phyloP scores from a whole-genome alignment of 352 stramenopile genomes.

The Globisporangium okanoganense region DNA sequence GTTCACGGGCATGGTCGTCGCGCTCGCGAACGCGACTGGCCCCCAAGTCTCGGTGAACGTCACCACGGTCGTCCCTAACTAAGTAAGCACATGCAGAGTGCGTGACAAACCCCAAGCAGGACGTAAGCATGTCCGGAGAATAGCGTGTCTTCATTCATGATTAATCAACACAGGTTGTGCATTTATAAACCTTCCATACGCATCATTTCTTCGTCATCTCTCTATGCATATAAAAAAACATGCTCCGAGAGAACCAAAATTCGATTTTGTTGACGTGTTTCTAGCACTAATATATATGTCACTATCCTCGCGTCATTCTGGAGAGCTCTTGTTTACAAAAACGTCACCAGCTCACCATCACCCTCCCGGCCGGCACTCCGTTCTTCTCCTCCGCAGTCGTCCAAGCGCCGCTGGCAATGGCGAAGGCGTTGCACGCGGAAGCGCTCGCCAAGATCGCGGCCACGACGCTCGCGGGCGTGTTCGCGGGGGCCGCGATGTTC shows the following conservation, averaged over 20 bases:
- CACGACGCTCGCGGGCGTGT: constrained; percentile 57
- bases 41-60: background rate
- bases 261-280: background rate
- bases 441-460: constrained; percentile 55
- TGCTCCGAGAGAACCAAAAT: background rate
- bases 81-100: background rate
- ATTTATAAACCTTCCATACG: background rate
- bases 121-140: background rate
- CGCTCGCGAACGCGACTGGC: constrained; percentile 25
- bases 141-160: background rate
- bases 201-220: background rate
- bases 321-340: background rate
- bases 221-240: background rate
- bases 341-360: constrained; percentile 1
- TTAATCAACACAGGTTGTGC: background rate
- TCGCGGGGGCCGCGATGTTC: constrained; percentile 60
- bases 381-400: background rate
- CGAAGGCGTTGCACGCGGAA: constrained; percentile 43
- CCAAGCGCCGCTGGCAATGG: background rate
- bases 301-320: background rate
- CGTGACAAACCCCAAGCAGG: background rate
- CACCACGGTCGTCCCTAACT: background rate
- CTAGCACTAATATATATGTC: background rate
- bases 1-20: constrained; percentile 59
- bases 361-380: background rate